Percentiles rank a stretch among this genome's conserved stretches.
Evolutionary conservation across 2,329 filamentous ascomycete genomes (phyloP).

Genomic region (Pyrenophora tritici-repentis): DNA sequence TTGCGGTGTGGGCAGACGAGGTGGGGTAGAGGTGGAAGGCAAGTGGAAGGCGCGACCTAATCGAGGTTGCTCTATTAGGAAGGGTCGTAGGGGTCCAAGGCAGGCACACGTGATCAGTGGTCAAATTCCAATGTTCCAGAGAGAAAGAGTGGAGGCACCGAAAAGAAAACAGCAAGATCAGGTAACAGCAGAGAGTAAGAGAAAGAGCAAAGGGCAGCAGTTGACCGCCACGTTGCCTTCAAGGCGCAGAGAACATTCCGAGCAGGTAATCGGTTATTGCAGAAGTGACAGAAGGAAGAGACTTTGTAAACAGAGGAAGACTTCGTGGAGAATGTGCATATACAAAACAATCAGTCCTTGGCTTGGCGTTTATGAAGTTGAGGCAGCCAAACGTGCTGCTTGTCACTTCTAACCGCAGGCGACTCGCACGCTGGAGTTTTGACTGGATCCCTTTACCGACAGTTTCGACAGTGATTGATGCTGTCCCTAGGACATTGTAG

Average conservation of each 20-base stretch:
- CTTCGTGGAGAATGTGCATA: background rate
- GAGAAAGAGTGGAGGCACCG: background rate
- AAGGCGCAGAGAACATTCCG: background rate
- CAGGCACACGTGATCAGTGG: background rate
- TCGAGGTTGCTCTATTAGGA: background rate
- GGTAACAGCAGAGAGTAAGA: background rate
- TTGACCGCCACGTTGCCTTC: background rate
- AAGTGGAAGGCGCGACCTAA: background rate
- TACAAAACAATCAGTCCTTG: background rate
- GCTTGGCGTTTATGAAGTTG: background rate
- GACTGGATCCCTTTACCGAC: background rate
- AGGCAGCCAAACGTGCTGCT: background rate
- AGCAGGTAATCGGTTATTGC: background rate
- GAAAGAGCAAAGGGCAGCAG: background rate
- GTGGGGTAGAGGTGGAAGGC: background rate
- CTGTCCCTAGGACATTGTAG: background rate
- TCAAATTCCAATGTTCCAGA: background rate
- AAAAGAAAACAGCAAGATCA: background rate
- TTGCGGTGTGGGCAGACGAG: background rate
- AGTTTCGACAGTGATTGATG: background rate
- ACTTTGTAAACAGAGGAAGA: background rate
- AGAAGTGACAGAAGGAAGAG: background rate
- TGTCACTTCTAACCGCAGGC: background rate
- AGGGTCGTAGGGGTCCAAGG: background rate
- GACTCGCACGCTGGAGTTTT: background rate